Evolutionary conservation across 495 filamentous ascomycete genomes (phyloP), one percentile per base, ranked within the genome.

Genomic region (Aspergillus biplanus): DNA sequence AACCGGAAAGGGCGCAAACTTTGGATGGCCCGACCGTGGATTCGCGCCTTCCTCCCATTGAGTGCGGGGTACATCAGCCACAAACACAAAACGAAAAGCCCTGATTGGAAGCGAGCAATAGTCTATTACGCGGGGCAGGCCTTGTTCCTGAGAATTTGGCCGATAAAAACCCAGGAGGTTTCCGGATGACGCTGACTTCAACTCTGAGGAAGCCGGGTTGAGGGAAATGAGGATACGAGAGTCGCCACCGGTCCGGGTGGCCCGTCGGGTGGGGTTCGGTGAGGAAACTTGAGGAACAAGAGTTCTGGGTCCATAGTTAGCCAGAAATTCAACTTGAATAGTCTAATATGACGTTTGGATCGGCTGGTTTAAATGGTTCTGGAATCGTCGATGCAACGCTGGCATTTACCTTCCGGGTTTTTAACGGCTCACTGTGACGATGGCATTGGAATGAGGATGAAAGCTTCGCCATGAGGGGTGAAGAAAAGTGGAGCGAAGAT

Each of bases 71-170:
- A 44, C 9, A 15, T 27, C 35, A 55, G 59, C 50, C 59, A 48
- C 59, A 55, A 33, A 15, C 7, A 9, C 34, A 34, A 13, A 5
- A 6, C n/a, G 21, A 27, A 27, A 16, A 3, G 8, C 27, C 3
- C 6, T 61, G 59, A 61, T 61, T 61, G 59, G 59, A 44, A n/a
- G 11, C 4, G 16, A 55, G 50, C 11, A 27, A 7, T 9, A 32
- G 3, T 16, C 5, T 50, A 21, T 50, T 16, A 54, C 37, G 59
- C 59, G 49, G 59, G 33, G 44, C 50, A 15, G 21, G 35, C 49
- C 59, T 54, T 54, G 48, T 55, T 47, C 59, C 42, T 61, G n/a
- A 15, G 44, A n/a, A 55, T 54, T 35, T 35, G 50, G 39, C 13
- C 34, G 32, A 44, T 44, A 44, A 44, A 44, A n/a, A 4, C 39